Evolutionary conservation across 1,284 basidiomycete genomes (phyloP), one percentile per base, ranked within the genome.

Genomic region (Neolentinus lepideus): DNA sequence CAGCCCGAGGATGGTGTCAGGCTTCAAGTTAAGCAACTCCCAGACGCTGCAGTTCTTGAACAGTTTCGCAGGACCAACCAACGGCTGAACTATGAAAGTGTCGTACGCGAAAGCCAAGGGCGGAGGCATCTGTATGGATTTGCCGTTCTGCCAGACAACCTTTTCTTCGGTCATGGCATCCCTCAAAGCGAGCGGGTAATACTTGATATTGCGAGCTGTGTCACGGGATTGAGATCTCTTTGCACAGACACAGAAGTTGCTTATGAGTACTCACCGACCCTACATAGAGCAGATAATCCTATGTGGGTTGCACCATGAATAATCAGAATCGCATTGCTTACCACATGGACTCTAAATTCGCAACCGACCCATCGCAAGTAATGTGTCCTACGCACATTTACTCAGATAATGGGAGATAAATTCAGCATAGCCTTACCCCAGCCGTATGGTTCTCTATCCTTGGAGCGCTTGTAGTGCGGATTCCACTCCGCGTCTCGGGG

Each of bases 321-420:
- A 56, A 24, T 8, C 33, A 57, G 21, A n/a, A 4, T 43, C 38
- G 38, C 6, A 31, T 25, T 46, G 57, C 71, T 52, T 55, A 72
- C 75, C 76, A 78, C 53, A 78, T 71, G 3, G 76, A 74, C 61
- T 79, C 76, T 54, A 77, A 54, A 56, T 79, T 79, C 0, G 76
- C 76, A 9, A 78, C 63, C 12, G 75, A 69, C 12, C 77, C 76
- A 51, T 69, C 76, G 43, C 68, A 72, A 6, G 75, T 67, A 50
- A 78, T 72, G 59, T 79, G 77, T 1, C 76, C 77, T 76, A 76
- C 8, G 29, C 29, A 31, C 16, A 43, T 16, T 16, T n/a, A 16
- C n/a, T 43, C 16, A 79, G 16, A 43, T 4, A 43, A 21, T n/a
- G 16, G 8, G 8, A 43, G 6, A 6, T 43, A 6, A 21, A 43